phyloP scores from a whole-genome alignment of 2,329 filamentous ascomycete genomes.

The Colletotrichum cereale region DNA sequence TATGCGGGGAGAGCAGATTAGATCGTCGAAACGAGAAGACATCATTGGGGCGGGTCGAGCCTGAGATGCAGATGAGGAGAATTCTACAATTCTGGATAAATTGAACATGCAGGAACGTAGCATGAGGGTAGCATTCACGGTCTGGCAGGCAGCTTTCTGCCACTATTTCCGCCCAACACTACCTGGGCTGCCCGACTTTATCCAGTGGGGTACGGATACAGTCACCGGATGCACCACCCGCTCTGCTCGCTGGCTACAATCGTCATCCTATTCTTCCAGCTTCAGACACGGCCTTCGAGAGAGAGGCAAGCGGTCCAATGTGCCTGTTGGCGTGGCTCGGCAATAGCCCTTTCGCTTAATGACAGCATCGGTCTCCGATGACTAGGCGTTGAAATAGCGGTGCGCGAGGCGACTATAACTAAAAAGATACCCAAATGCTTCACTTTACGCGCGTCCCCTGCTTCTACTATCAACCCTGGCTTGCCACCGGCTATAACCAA shows the following conservation, averaged over 20 bases:
- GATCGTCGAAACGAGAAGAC: background rate
- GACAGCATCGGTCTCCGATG: background rate
- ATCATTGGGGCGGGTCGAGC: background rate
- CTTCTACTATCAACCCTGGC: background rate
- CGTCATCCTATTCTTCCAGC: background rate
- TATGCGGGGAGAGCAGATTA: background rate
- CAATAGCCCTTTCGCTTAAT: background rate
- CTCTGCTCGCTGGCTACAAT: background rate
- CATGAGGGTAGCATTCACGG: background rate
- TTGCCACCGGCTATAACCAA: background rate
- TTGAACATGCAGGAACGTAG: background rate
- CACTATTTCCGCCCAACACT: background rate
- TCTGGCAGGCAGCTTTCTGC: background rate
- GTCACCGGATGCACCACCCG: background rate
- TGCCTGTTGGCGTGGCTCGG: background rate
- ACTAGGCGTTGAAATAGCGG: background rate
- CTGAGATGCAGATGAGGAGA: background rate
- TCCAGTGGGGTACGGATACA: background rate
- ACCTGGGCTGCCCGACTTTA: background rate
- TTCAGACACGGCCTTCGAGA: background rate
- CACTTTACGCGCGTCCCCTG: background rate
- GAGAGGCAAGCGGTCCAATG: background rate
- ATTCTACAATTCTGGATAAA: background rate
- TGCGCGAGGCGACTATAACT: background rate
- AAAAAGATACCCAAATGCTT: background rate